phyloP scores from a whole-genome alignment of 163 green algal genomes.

The Scenedesmus sp. region DNA sequence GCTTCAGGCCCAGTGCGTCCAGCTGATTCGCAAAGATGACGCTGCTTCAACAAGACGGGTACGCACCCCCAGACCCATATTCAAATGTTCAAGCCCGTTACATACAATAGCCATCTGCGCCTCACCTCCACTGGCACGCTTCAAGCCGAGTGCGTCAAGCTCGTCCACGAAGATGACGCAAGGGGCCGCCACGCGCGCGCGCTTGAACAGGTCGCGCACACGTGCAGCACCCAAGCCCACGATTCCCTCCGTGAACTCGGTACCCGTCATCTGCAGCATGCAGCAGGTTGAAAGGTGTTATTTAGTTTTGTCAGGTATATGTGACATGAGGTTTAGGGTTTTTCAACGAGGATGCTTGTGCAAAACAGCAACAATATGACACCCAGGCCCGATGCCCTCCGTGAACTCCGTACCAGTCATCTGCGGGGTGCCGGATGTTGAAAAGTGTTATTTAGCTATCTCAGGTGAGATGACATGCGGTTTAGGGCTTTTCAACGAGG shows the following conservation, averaged over 20 bases:
- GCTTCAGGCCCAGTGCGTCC: no score
- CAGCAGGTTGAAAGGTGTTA: neutral
- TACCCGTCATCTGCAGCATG: conserved; percentile 67
- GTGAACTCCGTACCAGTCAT: conserved; percentile 78
- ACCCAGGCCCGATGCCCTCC: no score
- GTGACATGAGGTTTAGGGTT: no score
- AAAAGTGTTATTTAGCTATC: neutral
- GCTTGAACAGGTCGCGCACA: conserved; percentile 98
- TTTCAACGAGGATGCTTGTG: no score
- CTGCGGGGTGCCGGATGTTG: conserved; percentile 30
- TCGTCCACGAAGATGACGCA: conserved; percentile 99
- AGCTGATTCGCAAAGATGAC: no score
- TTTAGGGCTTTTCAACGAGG: no score
- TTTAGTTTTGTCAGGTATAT: neutral
- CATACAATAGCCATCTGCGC: neutral
- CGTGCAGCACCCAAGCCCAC: conserved; percentile 97
- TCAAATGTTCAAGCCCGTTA: neutral
- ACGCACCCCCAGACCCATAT: neutral
- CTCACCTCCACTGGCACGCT: conserved; percentile 81
- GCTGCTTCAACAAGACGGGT: no score
- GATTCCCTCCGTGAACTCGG: conserved; percentile 98
- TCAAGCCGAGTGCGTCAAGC: conserved; percentile 95
- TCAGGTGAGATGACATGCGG: neutral
- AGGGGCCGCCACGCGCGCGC: conserved; percentile 85
- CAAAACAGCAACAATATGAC: no score